Percentiles rank a stretch among this genome's conserved stretches.
These are phyloP conservation scores for Trichocladium antarcticum DNA, from an alignment of 495 filamentous ascomycete genomes.

Conservation along the genomic window DNA sequence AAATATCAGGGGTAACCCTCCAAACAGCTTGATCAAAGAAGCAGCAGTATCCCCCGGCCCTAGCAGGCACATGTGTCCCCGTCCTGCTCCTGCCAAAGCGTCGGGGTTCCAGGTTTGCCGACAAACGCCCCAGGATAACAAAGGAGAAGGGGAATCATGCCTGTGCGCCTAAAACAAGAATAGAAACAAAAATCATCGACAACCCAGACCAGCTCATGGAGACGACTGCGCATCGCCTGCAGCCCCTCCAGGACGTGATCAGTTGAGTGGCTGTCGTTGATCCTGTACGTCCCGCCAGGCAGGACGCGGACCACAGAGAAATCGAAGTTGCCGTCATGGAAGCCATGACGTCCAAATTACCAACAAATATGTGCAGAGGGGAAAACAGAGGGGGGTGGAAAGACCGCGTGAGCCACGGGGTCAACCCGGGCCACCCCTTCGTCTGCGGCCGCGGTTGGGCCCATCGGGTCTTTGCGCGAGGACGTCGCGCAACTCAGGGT, in stretches of 20 bases:
- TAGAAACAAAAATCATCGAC: not conserved
- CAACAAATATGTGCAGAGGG: not conserved
- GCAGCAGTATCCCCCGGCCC: not conserved
- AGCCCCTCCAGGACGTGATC: not conserved
- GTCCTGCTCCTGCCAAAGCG: not conserved
- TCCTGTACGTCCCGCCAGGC: not conserved
- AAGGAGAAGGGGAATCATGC: not conserved
- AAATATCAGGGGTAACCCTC: not conserved
- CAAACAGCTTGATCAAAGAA: no score
- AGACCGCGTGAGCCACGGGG: not conserved
- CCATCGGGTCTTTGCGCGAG: constrained; percentile 76
- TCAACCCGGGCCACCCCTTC: constrained; percentile 37
- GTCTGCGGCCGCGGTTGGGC: constrained; percentile 68
- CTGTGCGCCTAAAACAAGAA: not conserved
- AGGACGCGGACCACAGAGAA: not conserved
- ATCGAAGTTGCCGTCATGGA: not conserved
- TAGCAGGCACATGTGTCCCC: not conserved
- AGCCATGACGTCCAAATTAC: not conserved
- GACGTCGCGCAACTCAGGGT: constrained; percentile 65
- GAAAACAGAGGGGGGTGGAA: not conserved
- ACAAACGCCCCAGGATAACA: not conserved
- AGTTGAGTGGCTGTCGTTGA: no score
- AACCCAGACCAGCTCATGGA: not conserved
- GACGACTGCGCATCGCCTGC: not conserved
- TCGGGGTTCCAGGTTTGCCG: not conserved